These are phyloP conservation scores for Vitis cinerea DNA, from an alignment of 164 flowering plant species.

Conservation along the genomic window DNA sequence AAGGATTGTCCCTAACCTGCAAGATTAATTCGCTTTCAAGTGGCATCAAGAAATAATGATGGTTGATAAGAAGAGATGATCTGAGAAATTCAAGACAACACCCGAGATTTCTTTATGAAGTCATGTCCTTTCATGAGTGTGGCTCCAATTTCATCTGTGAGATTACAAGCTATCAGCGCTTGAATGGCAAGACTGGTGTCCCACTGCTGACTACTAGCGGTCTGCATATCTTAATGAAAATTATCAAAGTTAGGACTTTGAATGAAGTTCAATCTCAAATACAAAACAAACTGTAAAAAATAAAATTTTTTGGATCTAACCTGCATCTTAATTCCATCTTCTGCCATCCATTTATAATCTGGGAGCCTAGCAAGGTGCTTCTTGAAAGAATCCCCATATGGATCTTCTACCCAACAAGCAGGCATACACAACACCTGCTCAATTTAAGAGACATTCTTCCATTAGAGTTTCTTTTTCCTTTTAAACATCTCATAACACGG, in stretches of 20 bases:
- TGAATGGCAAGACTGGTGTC: conserved; percentile 40
- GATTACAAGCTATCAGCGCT: conserved; percentile 31
- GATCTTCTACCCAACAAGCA: too few relatives aligned
- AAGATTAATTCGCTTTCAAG: conserved; percentile 19
- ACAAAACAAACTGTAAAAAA: too few relatives aligned
- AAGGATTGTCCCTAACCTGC: conserved; percentile 35
- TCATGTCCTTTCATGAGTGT: conserved; percentile 36
- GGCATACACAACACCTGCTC: too few relatives aligned
- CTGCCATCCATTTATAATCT: too few relatives aligned
- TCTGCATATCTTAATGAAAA: conserved; percentile 31
- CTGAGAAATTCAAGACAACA: not conserved
- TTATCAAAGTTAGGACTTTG: not conserved
- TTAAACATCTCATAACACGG: conserved; percentile 11
- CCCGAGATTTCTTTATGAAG: conserved; percentile 40
- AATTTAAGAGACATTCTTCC: too few relatives aligned
- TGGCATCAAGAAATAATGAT: too few relatives aligned
- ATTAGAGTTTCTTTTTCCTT: too few relatives aligned
- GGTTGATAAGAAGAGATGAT: not conserved
- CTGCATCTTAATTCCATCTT: too few relatives aligned
- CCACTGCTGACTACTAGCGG: conserved; percentile 41
- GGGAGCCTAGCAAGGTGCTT: too few relatives aligned
- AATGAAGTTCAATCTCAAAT: too few relatives aligned
- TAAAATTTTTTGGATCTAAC: too few relatives aligned
- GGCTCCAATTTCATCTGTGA: conserved; percentile 30
- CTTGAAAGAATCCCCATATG: too few relatives aligned